Conservation (phyloP, 1,139 yeast genomes). For the Yarrowia galli region DNA sequence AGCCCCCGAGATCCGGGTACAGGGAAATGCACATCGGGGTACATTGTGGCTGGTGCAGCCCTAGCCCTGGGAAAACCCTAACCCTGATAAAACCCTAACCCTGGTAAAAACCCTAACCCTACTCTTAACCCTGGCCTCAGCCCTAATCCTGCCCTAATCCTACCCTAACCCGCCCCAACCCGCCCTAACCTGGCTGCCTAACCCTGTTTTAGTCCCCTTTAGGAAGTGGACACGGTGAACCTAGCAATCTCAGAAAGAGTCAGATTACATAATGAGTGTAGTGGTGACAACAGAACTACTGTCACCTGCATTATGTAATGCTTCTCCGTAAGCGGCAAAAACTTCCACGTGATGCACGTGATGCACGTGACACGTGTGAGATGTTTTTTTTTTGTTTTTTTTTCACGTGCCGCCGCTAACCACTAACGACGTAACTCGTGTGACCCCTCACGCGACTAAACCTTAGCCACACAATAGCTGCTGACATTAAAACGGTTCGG, state of each 20-base stretch:
- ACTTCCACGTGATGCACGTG: background rate
- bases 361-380: too few species aligned
- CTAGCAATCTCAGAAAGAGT: background rate
- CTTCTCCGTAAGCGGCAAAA: slow-evolving; percentile 1
- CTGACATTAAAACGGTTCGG: slow-evolving; percentile 1
- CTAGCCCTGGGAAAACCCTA: slow-evolving; percentile 10
- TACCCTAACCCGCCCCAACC: too few species aligned
- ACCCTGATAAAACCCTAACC: slow-evolving; percentile 12
- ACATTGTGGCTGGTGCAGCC: slow-evolving; percentile 26
- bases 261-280: too few species aligned
- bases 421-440: slow-evolving; percentile 2
- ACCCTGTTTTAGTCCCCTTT: background rate
- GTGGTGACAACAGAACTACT: background rate
- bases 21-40: background rate
- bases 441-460: slow-evolving; percentile 21
- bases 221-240: slow-evolving; percentile 1
- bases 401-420: slow-evolving; percentile 1
- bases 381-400: too few species aligned
- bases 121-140: background rate
- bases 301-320: background rate
- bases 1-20: slow-evolving; percentile 32
- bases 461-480: background rate
- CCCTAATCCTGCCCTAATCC: too few species aligned
- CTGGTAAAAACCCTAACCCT: background rate
- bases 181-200: too few species aligned